Percentiles rank a stretch among this genome's conserved stretches.
These are phyloP conservation scores for Globisporangium middletonii DNA, from an alignment of 352 stramenopile species.

Conservation along the genomic window DNA sequence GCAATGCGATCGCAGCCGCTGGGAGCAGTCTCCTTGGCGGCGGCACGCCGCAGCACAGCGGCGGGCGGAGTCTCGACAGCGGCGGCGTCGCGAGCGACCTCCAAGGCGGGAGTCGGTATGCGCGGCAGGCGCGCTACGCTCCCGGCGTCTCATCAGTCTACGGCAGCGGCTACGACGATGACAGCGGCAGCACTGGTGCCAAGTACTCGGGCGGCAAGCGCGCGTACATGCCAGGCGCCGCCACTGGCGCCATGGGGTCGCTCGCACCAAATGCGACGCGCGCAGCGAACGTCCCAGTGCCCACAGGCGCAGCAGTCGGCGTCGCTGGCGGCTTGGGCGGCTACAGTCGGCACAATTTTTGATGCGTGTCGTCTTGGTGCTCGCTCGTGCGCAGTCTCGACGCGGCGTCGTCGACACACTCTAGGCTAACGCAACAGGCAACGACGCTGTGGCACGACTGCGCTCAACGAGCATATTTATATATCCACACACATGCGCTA, in stretches of 20 bases:
- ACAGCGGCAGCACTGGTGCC: conserved; percentile 22
- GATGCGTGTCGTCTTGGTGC: conserved; percentile 11
- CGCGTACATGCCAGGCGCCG: conserved; percentile 35
- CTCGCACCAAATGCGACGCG: conserved; percentile 12
- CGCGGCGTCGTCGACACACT: too few species aligned
- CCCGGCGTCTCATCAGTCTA: conserved; percentile 45
- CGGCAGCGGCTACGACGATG: conserved; percentile 22
- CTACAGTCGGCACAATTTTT: conserved; percentile 81
- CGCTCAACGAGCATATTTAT: conserved; percentile 39
- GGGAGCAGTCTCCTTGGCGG: conserved; percentile 58
- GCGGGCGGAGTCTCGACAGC: conserved; percentile 40
- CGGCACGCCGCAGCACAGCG: conserved; percentile 41
- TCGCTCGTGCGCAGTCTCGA: too few species aligned
- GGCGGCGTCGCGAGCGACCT: conserved; percentile 32
- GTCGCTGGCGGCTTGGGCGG: conserved; percentile 37
- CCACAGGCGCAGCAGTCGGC: conserved; percentile 43
- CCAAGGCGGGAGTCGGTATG: conserved; percentile 62
- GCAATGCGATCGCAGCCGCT: conserved; percentile 69
- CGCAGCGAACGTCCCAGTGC: conserved; percentile 20
- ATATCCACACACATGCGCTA: conserved; percentile 20
- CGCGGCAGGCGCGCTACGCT: conserved; percentile 69
- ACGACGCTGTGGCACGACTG: conserved; percentile 5
- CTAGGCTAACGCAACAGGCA: too few species aligned
- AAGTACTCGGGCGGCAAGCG: conserved; percentile 56
- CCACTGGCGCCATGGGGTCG: conserved; percentile 11